phyloP scores from a whole-genome alignment of 345 rosid species.

The Citrus medica region DNA sequence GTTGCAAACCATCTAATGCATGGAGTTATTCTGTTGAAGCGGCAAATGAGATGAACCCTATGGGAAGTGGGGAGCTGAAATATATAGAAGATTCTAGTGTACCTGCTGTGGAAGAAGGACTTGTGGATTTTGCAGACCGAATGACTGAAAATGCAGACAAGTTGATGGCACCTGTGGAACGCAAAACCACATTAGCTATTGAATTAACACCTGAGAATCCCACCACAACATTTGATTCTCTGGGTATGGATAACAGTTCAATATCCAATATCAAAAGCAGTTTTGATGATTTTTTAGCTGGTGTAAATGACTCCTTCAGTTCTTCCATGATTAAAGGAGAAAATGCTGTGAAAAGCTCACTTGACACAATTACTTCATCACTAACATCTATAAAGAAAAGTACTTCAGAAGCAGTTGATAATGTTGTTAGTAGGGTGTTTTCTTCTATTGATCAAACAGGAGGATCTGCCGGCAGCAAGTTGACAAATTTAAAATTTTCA shows the following conservation, averaged over 20 bases:
- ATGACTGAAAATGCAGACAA: conserved; percentile 34
- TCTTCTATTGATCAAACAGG: conserved; percentile 58
- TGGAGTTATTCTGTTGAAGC: conserved; percentile 35
- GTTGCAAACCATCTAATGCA: conserved; percentile 32
- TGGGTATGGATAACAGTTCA: conserved; percentile 34
- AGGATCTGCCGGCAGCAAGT: conserved; percentile 43
- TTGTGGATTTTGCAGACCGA: conserved; percentile 27
- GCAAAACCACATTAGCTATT: conserved; percentile 32
- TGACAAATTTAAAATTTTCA: conserved; percentile 48
- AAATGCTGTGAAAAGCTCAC: conserved; percentile 44
- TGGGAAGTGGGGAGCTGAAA: conserved; percentile 32
- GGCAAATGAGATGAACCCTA: conserved; percentile 18
- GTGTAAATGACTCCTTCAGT: conserved; percentile 40
- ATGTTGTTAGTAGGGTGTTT: conserved; percentile 38
- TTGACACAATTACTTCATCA: conserved; percentile 55
- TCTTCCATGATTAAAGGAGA: conserved; percentile 58
- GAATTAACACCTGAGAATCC: conserved; percentile 36
- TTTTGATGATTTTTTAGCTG: conserved; percentile 49
- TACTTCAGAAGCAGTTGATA: conserved; percentile 62
- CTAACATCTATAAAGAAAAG: conserved; percentile 48
- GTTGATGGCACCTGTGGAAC: conserved; percentile 31
- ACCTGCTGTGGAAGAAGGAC: conserved; percentile 37
- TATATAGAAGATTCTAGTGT: conserved; percentile 40
- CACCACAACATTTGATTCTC: conserved; percentile 31
- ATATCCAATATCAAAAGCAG: conserved; percentile 37